Evolutionary conservation across 192 early-diverging fungal genomes (phyloP).

Genomic region (Coemansia sp.): DNA sequence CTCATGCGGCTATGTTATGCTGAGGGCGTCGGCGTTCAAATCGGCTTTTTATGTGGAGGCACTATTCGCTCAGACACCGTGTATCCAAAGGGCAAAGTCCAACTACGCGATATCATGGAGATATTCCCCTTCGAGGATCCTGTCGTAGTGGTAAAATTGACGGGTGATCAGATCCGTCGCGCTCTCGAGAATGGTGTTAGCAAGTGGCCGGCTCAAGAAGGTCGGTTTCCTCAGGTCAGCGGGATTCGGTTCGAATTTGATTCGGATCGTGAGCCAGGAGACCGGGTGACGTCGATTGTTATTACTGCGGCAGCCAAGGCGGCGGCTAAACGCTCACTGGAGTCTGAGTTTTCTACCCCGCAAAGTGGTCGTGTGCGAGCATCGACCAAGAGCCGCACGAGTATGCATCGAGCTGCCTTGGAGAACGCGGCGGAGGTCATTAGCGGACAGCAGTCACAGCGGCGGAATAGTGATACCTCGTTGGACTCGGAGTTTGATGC

Average conservation of each 20-base stretch:
- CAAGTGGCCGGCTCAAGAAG: constrained; percentile 71
- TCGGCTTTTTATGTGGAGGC: constrained; percentile 65
- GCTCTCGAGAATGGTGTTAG: constrained; percentile 70
- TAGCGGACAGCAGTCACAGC: constrained; percentile 7
- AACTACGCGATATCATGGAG: constrained; percentile 67
- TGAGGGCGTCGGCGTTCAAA: constrained; percentile 39
- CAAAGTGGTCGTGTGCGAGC: not conserved
- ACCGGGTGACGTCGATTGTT: constrained; percentile 59
- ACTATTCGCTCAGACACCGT: constrained; percentile 67
- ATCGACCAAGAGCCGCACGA: constrained; percentile 10
- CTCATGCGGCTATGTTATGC: constrained; percentile 63
- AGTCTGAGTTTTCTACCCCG: not conserved
- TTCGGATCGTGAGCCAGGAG: constrained; percentile 51
- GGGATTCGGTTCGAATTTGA: constrained; percentile 68
- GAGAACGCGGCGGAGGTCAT: constrained; percentile 22
- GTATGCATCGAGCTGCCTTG: constrained; percentile 30
- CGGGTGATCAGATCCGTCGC: constrained; percentile 64
- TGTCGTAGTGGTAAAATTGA: constrained; percentile 64
- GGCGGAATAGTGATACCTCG: constrained; percentile 15
- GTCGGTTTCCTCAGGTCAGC: constrained; percentile 70
- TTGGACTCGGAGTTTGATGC: constrained; percentile 30
- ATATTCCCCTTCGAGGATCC: constrained; percentile 75
- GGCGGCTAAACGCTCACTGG: constrained; percentile 14
- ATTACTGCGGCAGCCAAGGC: constrained; percentile 39
- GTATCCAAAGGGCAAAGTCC: constrained; percentile 59